These are phyloP conservation scores for Spongospora subterranea DNA, from an alignment of 208 protist species.

Conservation along the genomic window DNA sequence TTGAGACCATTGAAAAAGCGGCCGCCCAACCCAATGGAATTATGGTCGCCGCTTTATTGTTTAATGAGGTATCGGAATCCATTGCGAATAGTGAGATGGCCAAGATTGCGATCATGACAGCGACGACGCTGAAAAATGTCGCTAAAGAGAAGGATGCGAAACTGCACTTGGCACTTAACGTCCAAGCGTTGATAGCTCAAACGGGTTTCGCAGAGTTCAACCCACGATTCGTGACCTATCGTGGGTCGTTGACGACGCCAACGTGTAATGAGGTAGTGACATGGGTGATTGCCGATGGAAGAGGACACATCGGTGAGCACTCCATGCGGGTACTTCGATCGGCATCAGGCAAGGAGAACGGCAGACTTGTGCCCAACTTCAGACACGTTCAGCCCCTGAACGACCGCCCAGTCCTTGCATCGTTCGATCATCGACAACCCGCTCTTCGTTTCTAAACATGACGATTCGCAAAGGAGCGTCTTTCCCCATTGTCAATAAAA, in stretches of 20 bases:
- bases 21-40: not conserved
- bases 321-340: not conserved
- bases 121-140: not conserved
- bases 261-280: constrained; percentile 51
- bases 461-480: no score
- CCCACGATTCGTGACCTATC: not conserved
- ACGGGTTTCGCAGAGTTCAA: not conserved
- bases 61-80: constrained; percentile 1
- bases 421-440: not conserved
- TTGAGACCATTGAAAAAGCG: not conserved
- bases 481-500: no score
- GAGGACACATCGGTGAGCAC: not conserved
- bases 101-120: constrained; percentile 1
- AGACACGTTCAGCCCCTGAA: constrained; percentile 20
- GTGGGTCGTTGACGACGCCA: constrained; percentile 31
- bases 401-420: not conserved
- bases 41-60: constrained; percentile 7
- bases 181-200: not conserved
- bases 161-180: not conserved
- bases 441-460: no score
- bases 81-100: not conserved
- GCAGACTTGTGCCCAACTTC: not conserved
- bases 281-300: not conserved
- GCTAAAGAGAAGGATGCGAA: not conserved
- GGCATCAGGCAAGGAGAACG: not conserved